Base-by-base conservation (phyloP, 176 grass and related monocot genomes). In the Ensete glaucum region DNA sequence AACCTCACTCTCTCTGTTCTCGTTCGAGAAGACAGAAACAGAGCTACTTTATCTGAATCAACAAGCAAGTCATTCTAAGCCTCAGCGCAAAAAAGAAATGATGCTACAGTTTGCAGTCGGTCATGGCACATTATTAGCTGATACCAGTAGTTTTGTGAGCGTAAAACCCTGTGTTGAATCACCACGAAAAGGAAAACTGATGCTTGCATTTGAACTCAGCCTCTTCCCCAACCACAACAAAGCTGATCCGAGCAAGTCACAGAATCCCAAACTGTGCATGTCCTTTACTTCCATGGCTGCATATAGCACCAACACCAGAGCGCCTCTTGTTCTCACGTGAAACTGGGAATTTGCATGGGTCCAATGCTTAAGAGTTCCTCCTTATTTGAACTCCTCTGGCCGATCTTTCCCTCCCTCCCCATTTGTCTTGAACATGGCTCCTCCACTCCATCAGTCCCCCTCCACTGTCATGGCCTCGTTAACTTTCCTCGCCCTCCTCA, bases 391-490 rank as follows among this genome's bases (percentile, higher is more conserved):
- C 20, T 62, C 57, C 15, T 20, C 17, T 8, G 57, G 17, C 17
- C 20, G 3, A 19, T 13, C 13, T 58, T 58, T 17, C 13, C 55
- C 17, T 58, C 55, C 17, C 13, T 19, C 55, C 20, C 57, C 20
- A n/a, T 17, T 21, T 62, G 57, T 20, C 13, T 62, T 19, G 2
- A 6, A 43, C 34, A 43, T 27, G 76, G 65, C 15, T 75, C 90
- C 2, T 79, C 82, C 23, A 87, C 92, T 67, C 77, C 85, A 76
- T 93, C 78, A 90, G n/a, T 60, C 57, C 9, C 17, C 8, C 62
- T 65, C 8, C 62, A 14, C 14, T 5, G 62, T n/a, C 62, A 25
- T 78, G 43, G 78, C 52, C 12, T 62, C 63, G 16, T 79, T 78
- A 9, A 80, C 55, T 15, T 14, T 87, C 17, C 11, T 79, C 26